These are phyloP conservation scores for Lactarius sanguifluus DNA, from an alignment of 768 basidiomycete species.

Conservation along the genomic window DNA sequence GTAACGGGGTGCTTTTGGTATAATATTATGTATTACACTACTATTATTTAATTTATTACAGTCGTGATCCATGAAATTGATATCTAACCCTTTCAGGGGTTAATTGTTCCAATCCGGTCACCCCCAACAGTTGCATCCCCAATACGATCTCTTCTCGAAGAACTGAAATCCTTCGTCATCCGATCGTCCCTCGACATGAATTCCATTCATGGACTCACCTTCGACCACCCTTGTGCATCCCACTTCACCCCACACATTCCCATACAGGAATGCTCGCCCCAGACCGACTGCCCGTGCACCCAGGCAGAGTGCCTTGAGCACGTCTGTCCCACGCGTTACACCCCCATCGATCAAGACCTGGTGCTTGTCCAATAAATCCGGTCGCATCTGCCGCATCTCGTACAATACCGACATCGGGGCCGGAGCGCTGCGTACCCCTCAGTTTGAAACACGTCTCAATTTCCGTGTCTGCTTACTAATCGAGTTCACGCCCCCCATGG, in stretches of 20 bases:
- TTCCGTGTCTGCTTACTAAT: constrained; percentile 39
- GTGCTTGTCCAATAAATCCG: constrained; percentile 40
- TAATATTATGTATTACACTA: not conserved
- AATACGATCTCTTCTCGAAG: constrained; percentile 43
- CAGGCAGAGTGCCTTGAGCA: constrained; percentile 50
- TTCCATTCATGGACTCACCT: constrained; percentile 28
- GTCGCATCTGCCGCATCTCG: constrained; percentile 44
- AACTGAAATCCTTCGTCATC: constrained; percentile 33
- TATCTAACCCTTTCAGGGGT: constrained; percentile 41
- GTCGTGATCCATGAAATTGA: not conserved
- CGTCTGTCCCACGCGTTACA: constrained; percentile 47
- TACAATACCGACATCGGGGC: constrained; percentile 46
- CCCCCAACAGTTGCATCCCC: constrained; percentile 44
- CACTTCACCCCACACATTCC: constrained; percentile 40
- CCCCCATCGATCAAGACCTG: constrained; percentile 51
- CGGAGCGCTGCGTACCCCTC: constrained; percentile 36
- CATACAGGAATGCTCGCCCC: constrained; percentile 47
- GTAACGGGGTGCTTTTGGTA: constrained; percentile 6
- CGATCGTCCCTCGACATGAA: not conserved
- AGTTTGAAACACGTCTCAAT: not conserved
- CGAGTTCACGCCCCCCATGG: constrained; percentile 49
- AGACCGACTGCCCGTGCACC: constrained; percentile 48
- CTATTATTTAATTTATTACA: not conserved
- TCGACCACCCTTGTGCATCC: constrained; percentile 33
- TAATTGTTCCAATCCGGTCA: constrained; percentile 40